Evolutionary conservation across 2,329 filamentous ascomycete genomes (phyloP), one percentile per base, ranked within the genome.

Genomic region (Neonectria magnoliae): DNA sequence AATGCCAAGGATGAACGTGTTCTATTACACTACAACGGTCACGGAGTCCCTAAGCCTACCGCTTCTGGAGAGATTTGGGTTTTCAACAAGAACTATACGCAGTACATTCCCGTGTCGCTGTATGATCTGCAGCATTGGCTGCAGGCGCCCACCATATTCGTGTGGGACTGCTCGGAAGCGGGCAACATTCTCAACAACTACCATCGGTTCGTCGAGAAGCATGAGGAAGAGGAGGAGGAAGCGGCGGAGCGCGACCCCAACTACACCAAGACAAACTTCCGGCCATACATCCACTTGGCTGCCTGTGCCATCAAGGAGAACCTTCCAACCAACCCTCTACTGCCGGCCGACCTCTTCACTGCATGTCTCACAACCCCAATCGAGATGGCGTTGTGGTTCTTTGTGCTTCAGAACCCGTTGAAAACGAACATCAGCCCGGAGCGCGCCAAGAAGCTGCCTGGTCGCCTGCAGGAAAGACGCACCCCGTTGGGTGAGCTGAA

Each of bases 21-120:
- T 2, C 83, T 99, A n/a, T 93, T 99, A 73, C 96, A 99, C 77
- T 99, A 99, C 84, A 99, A 99, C 74, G 96, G 96, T 16, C 96
- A 99, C 78, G 96, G 96, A 51, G 96, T 99, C 11, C 96, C 96
- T 1, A 93, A 98, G 75, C 96, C 96, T 3, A 99, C 96, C 1
- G 90, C 92, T 3, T 98, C 95, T 5, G 96, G 96, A 14, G 96
- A 99, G 79, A 97, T 99, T 20, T 99, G 96, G 96, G 97, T 98
- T 5, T 99, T 99, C 79, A 99, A 99, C 80, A 95, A 96, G 73
- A 98, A 93, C 71, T 99, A 98, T 77, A 99, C 96, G 0, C 96
- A 99, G 80, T 99, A 99, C 77, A 99, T 99, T 45, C 96, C 96
- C 0, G 93, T 99, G 47, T 97, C 95, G 1, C 83, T 99, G 9